Evolutionary conservation across 495 filamentous ascomycete genomes (phyloP), one percentile per base, ranked within the genome.

Genomic region (Lophiotrema nucula): DNA sequence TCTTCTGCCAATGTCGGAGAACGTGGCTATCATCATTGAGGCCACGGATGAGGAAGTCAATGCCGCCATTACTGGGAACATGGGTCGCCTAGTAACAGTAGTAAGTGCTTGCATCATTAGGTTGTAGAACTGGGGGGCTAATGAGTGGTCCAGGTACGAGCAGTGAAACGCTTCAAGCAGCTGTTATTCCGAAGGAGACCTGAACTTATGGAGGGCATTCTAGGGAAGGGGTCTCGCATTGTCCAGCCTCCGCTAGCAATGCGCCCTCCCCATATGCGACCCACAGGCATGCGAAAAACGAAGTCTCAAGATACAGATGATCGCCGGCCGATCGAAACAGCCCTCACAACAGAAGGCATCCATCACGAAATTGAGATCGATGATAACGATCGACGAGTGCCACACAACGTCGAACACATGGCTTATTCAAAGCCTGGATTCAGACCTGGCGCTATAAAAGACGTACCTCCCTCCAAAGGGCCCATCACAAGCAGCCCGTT

Each of bases 31-130:
- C 54, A 72, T 88, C 8, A 78, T 97, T 21, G 86, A 87, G 33
- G 76, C 81, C 5, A 97, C 90, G 25, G 84, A 91, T 47, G 87
- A 90, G 49, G 93, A 98, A 70, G 81, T 95, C 65, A 88, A 93
- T 56, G 81, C 84, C 42, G 95, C 95, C 22, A 96, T 98, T 51
- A 97, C 93, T 0, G 81, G 79, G 8, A 95, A 88, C 60, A 88
- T 98, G 76, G 83, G 80, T 45, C 84, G 92, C 61, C 76, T 97
- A 3, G 73, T 97, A 53, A 86, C 85, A 22, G 86, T 98, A 58
- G 91, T 95, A 82, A 68, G 88, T 63, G 2, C 6, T 73, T 6
- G 18, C 21, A 6, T 12, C 31, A 35, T n/a, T n/a, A n/a, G n/a
- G n/a, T n/a, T n/a, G 31, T 8, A n/a, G 8, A 8, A n/a, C 31